Base-by-base conservation (phyloP, 192 early-diverging fungal species). In the Coemansia asiatica region DNA sequence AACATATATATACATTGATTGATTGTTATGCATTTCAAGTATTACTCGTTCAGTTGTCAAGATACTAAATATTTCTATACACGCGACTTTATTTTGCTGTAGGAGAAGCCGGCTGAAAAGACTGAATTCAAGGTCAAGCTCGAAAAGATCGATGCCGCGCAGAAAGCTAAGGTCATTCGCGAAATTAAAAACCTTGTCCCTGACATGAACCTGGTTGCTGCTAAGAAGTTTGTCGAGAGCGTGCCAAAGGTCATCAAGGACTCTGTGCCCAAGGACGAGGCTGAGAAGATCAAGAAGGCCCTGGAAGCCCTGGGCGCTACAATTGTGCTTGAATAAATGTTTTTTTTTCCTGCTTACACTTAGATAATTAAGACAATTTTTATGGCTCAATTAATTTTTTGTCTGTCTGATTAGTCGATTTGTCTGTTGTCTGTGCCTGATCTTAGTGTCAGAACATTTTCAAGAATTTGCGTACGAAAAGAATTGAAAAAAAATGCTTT, bases 151-250 rank as follows among this genome's bases (percentile, higher is more conserved):
- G 94, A 97, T 68, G 89, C 94, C 23, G 88, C 91, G 23, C 81
- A 91, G 61, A 98, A 98, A 84, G 94, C 97, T 67, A 98, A 98
- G 87, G 88, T 98, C 51, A 98, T 98, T 68, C 90, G 92, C 77
- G 97, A 98, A 84, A 94, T 98, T 66, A 97, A 97, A 87, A 90
- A 87, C 74, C 72, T 98, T 63, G 76, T 94, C 6, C 94, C 94
- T 21, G 93, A 94, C 58, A 91, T 94, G 64, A 97, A 94, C 85
- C 81, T 98, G 81, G 94, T 98, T 21, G 97, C 96, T 72, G 97
- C 97, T 71, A 98, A 98, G 87, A 98, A 98, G 87, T 97, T 98
- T 84, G 95, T 97, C 27, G 97, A 98, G 83, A 86, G 92, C 66
- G 94, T 87, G 64, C 97, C 97, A 75, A 98, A 98, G 86, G 90